Evolutionary conservation across 2,329 filamentous ascomycete species (phyloP).

Genomic region (Zasmidium angulare): DNA sequence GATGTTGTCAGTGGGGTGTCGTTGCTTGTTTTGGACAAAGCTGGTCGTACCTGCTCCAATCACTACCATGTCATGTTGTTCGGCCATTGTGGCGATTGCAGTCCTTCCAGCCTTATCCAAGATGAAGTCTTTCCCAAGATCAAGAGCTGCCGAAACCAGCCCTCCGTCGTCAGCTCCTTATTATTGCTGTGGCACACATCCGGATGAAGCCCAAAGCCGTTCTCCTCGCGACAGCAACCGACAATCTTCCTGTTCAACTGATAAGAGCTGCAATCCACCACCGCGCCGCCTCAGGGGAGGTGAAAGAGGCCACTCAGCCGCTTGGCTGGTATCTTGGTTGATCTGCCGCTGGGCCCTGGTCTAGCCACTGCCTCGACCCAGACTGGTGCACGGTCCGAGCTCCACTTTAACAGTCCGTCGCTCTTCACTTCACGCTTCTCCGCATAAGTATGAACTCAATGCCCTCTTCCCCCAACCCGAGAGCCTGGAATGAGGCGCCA

Average conservation of each 20-base stretch:
- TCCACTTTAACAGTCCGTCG: background rate
- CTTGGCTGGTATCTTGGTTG: constrained; percentile 4
- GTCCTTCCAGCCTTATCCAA: background rate
- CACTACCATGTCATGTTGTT: constrained; percentile 36
- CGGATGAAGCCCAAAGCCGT: background rate
- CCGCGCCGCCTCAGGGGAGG: background rate
- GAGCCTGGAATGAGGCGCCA: background rate
- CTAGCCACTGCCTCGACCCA: constrained; percentile 1
- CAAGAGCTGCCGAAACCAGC: background rate
- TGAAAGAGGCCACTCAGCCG: background rate
- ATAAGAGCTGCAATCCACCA: background rate
- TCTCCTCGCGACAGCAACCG: background rate
- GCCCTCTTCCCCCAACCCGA: background rate
- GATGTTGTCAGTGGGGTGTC: constrained; percentile 3
- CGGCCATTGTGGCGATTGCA: background rate
- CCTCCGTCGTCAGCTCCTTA: background rate
- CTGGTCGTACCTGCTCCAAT: constrained; percentile 49
- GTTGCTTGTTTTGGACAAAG: background rate
- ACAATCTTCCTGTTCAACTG: background rate
- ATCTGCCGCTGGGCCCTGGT: background rate
- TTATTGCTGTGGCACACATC: background rate
- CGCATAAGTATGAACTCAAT: background rate
- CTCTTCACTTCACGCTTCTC: constrained; percentile 1
- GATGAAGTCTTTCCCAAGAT: background rate
- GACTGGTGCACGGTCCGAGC: constrained; percentile 1